Base-by-base conservation (phyloP, 2,329 filamentous ascomycete species). In the Xylaria sp. region DNA sequence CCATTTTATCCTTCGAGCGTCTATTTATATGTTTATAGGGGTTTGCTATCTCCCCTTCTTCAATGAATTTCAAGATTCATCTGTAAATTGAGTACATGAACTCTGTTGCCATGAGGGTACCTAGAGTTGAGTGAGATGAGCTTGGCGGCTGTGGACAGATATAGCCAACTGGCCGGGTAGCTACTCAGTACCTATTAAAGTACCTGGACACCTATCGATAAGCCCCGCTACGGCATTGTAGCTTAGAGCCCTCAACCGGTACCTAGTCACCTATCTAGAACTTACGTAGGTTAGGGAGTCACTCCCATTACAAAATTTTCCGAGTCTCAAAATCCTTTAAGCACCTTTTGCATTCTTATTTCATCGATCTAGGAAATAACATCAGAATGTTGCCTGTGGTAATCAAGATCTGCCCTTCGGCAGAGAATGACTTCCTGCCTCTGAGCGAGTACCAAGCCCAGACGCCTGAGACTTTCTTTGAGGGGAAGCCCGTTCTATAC, bases 401-500 rank as follows among this genome's bases (percentile, higher is more conserved):
- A 0, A 86, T 92, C 51, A 83, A 83, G 55, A 80, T 80, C 2
- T 81, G 87, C 31, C 90, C 90, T 5, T 80, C 83, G 17, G 74
- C 83, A 15, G 82, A 82, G 55, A 66, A 72, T 39, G 86, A 89
- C 75, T 94, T 89, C 79, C 88, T 85, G 38, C 81, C 86, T 4
- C 84, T 94, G 51, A 81, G 84, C 65, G 89, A 92, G 67, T 91
- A 93, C 76, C 87, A 93, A 77, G 83, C 88, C 59, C 88, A 89
- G 74, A 95, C 92, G 1, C 92, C 92, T 0, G 83, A 84, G 65
- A 90, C 87, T 47, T 95, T 94, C 80, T 90, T 89, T 73, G 87
- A 85, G 72, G 87, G 87, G 31, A 92, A 91, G 74, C 88, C 92
- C 1, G 85, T 94, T 49, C 85, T 94, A 3, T 87, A 94, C 79